Conservation (phyloP, 768 basidiomycete species). For the Multifurca ochricompacta region DNA sequence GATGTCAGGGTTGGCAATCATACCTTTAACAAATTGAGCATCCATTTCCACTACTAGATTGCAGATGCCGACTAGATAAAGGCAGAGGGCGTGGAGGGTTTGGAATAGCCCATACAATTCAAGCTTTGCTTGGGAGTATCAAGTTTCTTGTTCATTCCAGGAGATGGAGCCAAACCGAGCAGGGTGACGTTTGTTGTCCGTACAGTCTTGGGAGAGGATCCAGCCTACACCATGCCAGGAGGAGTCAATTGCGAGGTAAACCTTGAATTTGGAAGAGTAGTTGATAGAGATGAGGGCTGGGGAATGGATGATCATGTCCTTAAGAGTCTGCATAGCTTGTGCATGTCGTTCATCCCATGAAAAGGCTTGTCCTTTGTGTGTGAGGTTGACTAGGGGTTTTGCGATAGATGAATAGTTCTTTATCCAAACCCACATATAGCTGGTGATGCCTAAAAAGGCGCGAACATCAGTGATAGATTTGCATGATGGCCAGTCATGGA, state of each 20-base stretch:
- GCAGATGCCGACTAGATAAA: slow-evolving; percentile 26
- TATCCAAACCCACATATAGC: slow-evolving; percentile 22
- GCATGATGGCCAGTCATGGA: slow-evolving; percentile 23
- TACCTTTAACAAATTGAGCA: slow-evolving; percentile 33
- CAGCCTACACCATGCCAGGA: slow-evolving; percentile 25
- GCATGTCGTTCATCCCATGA: neutral
- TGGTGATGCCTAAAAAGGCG: slow-evolving; percentile 22
- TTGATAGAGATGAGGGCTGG: slow-evolving; percentile 22
- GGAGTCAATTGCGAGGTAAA: slow-evolving; percentile 25
- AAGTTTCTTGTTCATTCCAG: slow-evolving; percentile 25
- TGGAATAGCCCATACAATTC: slow-evolving; percentile 25
- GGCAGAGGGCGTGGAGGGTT: neutral
- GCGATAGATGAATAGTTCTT: slow-evolving; percentile 22
- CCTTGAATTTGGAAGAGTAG: slow-evolving; percentile 15
- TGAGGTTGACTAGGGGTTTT: slow-evolving; percentile 21
- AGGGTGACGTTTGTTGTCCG: slow-evolving; percentile 21
- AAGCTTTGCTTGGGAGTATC: slow-evolving; percentile 25
- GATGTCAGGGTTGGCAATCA: slow-evolving; percentile 34
- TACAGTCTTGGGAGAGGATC: slow-evolving; percentile 25
- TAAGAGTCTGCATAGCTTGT: neutral
- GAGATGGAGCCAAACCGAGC: slow-evolving; percentile 34
- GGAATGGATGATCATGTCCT: neutral
- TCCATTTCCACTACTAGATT: slow-evolving; percentile 30
- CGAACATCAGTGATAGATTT: slow-evolving; percentile 22
- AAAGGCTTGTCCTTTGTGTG: slow-evolving; percentile 16